These are phyloP conservation scores for Sclerotiophoma versabilis DNA, from an alignment of 2,329 filamentous ascomycete species.

Conservation along the genomic window DNA sequence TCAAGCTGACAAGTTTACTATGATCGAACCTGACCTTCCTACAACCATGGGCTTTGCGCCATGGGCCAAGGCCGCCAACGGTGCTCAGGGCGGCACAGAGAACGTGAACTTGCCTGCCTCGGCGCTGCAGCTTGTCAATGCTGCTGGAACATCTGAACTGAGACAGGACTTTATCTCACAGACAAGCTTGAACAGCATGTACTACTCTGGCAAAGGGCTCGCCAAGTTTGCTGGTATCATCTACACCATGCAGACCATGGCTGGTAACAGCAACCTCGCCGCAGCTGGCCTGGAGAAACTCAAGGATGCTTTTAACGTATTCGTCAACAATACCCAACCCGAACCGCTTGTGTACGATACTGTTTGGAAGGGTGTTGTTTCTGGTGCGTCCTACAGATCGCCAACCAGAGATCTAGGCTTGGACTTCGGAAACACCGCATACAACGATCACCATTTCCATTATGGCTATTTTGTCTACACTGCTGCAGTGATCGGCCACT, in stretches of 20 bases:
- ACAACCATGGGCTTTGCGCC: constrained; percentile 79
- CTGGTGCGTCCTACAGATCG: constrained; percentile 68
- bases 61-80: constrained; percentile 65
- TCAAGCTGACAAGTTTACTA: constrained; percentile 60
- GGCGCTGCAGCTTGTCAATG: constrained; percentile 66
- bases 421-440: constrained; percentile 91
- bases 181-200: constrained; percentile 87
- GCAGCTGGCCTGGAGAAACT: constrained; percentile 60
- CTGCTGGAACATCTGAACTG: constrained; percentile 73
- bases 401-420: constrained; percentile 57
- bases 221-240: constrained; percentile 56
- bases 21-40: constrained; percentile 75
- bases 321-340: constrained; percentile 52
- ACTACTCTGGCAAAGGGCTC: constrained; percentile 74
- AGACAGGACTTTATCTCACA: constrained; percentile 77
- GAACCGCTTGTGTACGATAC: constrained; percentile 65
- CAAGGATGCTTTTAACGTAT: constrained; percentile 60
- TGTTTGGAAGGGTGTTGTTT: constrained; percentile 83
- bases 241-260: constrained; percentile 61
- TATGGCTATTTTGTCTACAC: constrained; percentile 89
- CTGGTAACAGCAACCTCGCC: constrained; percentile 64
- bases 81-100: constrained; percentile 47
- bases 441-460: constrained; percentile 75
- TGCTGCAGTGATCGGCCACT: constrained; percentile 81
- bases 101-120: constrained; percentile 51